Conservation (phyloP, 2,329 filamentous ascomycete species). For the Decorospora gaudefroyi region DNA sequence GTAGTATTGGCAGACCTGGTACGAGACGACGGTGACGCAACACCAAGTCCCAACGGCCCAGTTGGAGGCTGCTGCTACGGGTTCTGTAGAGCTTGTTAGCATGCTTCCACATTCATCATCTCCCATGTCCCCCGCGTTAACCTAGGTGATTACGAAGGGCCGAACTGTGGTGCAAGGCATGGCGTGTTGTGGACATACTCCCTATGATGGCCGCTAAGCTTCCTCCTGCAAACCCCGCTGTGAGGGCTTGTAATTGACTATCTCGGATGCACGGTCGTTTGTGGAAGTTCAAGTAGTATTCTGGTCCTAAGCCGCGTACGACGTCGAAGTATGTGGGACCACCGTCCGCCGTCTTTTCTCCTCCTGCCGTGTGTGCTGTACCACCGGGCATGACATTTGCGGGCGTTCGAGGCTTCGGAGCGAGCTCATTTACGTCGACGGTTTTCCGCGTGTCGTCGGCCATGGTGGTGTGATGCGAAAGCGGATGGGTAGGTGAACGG, state of each 20-base stretch:
- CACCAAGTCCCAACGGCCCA: slow-evolving; percentile 84
- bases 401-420: slow-evolving; percentile 30
- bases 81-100: slow-evolving; percentile 52
- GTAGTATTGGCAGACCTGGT: slow-evolving; percentile 81
- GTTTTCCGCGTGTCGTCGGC: slow-evolving; percentile 53
- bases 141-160: no score
- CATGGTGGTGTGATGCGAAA: slow-evolving; percentile 44
- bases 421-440: slow-evolving; percentile 23
- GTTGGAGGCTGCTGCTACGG: slow-evolving; percentile 71
- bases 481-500: background rate
- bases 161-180: background rate
- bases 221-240: slow-evolving; percentile 74
- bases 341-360: slow-evolving; percentile 42
- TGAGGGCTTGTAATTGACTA: slow-evolving; percentile 81
- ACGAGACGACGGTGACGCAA: slow-evolving; percentile 69
- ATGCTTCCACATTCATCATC: no score
- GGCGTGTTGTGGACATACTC: slow-evolving; percentile 58
- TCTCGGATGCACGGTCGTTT: slow-evolving; percentile 83
- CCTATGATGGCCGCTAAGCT: slow-evolving; percentile 73
- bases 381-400: slow-evolving; percentile 57
- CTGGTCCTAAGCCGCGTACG: slow-evolving; percentile 66
- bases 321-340: slow-evolving; percentile 60
- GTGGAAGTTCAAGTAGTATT: slow-evolving; percentile 74
- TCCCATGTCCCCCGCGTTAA: no score
- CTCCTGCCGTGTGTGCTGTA: slow-evolving; percentile 64